Evolutionary conservation across 768 basidiomycete species (phyloP).

Genomic region (Lactarius akahatsu): DNA sequence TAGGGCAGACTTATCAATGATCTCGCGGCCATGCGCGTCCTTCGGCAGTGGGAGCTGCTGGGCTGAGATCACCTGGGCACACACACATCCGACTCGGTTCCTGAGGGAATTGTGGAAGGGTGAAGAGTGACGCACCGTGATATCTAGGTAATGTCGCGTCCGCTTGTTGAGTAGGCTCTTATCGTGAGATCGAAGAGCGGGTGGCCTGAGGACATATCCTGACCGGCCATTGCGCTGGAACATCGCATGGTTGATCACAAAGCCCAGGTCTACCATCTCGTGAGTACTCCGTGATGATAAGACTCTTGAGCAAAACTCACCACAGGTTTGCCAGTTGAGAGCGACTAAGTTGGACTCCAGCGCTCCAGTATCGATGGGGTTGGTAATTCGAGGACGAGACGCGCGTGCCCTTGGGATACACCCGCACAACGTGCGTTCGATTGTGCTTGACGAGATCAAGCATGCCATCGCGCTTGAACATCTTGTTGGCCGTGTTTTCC

Average conservation of each 20-base stretch:
- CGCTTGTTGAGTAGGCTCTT: slow-evolving; percentile 55
- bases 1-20: slow-evolving; percentile 51
- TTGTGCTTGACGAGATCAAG: slow-evolving; percentile 82
- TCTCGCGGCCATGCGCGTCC: slow-evolving; percentile 60
- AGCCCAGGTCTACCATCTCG: slow-evolving; percentile 66
- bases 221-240: slow-evolving; percentile 87
- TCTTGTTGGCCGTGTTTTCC: slow-evolving; percentile 74
- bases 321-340: slow-evolving; percentile 96
- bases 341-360: slow-evolving; percentile 88
- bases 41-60: slow-evolving; percentile 83
- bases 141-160: slow-evolving; percentile 59
- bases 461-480: slow-evolving; percentile 62
- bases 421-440: slow-evolving; percentile 74
- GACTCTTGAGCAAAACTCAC: slow-evolving; percentile 44
- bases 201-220: slow-evolving; percentile 90
- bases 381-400: slow-evolving; percentile 85
- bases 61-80: slow-evolving; percentile 70
- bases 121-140: slow-evolving; percentile 48
- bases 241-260: slow-evolving; percentile 93
- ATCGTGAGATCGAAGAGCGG: slow-evolving; percentile 62
- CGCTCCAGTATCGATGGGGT: slow-evolving; percentile 87
- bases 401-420: slow-evolving; percentile 83
- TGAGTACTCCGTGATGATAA: slow-evolving; percentile 7
- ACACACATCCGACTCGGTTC: neutral
- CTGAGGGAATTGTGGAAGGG: slow-evolving; percentile 7